Evolutionary conservation across 129 eudicot genomes (phyloP).

Genomic region (Flaveria bidentis): DNA sequence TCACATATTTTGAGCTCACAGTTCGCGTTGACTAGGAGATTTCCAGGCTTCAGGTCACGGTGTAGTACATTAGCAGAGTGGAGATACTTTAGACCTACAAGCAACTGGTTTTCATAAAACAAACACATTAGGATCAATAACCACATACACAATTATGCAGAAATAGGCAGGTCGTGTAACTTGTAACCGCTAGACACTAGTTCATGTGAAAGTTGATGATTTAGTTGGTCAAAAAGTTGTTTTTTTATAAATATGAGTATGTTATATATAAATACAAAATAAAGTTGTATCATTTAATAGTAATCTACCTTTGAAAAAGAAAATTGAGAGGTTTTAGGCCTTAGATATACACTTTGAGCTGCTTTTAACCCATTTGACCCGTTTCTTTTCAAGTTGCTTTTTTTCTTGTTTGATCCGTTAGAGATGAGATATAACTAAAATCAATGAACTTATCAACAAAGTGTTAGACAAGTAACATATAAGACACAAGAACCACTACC

Average conservation of each 20-base stretch:
- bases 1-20: conserved; percentile 85
- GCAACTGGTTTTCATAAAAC: conserved; percentile 49
- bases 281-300: not conserved
- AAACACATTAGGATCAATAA: not conserved
- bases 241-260: not conserved
- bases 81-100: conserved; percentile 73
- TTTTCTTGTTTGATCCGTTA: not conserved
- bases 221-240: not conserved
- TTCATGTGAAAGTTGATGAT: no score
- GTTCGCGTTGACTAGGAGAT: conserved; percentile 68
- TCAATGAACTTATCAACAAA: not conserved
- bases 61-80: conserved; percentile 89
- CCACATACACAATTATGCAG: not conserved
- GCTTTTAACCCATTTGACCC: not conserved
- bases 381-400: not conserved
- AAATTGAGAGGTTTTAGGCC: no score
- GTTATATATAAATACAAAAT: not conserved
- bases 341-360: not conserved
- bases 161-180: no score
- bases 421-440: not conserved
- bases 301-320: not conserved
- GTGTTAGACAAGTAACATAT: no score
- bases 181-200: no score
- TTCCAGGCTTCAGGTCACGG: conserved; percentile 83
- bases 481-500: no score